Evolutionary conservation across 2,329 filamentous ascomycete species (phyloP).

Genomic region (Emericellopsis atlantica): DNA sequence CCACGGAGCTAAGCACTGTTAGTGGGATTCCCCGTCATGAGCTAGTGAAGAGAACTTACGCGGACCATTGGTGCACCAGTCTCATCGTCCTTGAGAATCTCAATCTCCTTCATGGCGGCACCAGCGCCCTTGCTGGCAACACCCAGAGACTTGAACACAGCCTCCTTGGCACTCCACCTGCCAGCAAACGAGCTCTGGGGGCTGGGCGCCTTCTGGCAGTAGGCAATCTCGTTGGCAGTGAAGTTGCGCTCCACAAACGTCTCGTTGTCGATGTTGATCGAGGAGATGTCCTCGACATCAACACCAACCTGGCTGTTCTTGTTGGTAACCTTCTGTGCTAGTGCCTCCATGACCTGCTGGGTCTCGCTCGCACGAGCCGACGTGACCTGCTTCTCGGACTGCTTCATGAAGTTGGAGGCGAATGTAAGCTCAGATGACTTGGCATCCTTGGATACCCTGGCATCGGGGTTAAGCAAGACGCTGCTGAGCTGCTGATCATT

Average conservation of each 20-base stretch:
- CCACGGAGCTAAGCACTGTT: slow-evolving; percentile 61
- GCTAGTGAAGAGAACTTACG: slow-evolving; percentile 43
- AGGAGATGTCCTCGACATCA: slow-evolving; percentile 79
- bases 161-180: slow-evolving; percentile 95
- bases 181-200: slow-evolving; percentile 89
- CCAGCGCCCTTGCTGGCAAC: slow-evolving; percentile 80
- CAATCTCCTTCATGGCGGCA: slow-evolving; percentile 85
- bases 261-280: slow-evolving; percentile 86
- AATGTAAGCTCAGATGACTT: slow-evolving; percentile 73
- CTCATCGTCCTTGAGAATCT: slow-evolving; percentile 70
- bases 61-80: slow-evolving; percentile 73
- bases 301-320: slow-evolving; percentile 73
- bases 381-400: slow-evolving; percentile 39
- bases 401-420: slow-evolving; percentile 56
- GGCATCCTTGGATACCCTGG: slow-evolving; percentile 74
- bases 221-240: slow-evolving; percentile 68
- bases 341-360: slow-evolving; percentile 62
- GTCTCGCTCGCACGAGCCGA: slow-evolving; percentile 47
- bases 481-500: slow-evolving; percentile 73
- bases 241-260: slow-evolving; percentile 95
- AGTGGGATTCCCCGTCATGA: slow-evolving; percentile 12
- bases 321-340: slow-evolving; percentile 48
- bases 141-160: slow-evolving; percentile 93
- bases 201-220: slow-evolving; percentile 69
- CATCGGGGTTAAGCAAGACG: slow-evolving; percentile 88